Evolutionary conservation across 805 yeast genomes (phyloP).

Genomic region (Starmerella sirachaensis): DNA sequence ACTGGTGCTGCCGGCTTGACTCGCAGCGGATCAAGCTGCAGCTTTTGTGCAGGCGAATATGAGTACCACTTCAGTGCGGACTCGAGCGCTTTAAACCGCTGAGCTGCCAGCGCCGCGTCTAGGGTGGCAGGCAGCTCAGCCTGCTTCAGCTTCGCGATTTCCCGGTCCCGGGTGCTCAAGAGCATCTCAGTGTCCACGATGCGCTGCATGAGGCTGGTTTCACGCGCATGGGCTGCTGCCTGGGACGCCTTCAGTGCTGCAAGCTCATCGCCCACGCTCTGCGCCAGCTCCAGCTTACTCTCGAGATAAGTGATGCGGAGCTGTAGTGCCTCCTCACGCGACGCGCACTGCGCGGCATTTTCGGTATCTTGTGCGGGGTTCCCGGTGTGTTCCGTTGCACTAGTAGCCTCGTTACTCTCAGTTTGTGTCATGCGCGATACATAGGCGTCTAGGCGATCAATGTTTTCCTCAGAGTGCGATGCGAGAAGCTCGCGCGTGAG

Average conservation of each 20-base stretch:
- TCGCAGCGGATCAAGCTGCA: conserved; percentile 1
- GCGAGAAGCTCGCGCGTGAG: too few species aligned
- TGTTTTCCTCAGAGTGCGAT: too few species aligned
- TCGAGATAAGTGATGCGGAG: conserved; percentile 10
- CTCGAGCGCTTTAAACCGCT: neutral
- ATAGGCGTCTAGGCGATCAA: too few species aligned
- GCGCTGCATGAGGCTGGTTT: neutral
- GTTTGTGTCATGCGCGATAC: too few species aligned
- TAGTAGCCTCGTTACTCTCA: too few species aligned
- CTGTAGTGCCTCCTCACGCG: neutral
- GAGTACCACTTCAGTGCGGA: conserved; percentile 1
- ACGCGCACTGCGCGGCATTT: neutral
- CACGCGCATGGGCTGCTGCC: neutral
- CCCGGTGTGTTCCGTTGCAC: too few species aligned
- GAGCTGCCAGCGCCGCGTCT: neutral
- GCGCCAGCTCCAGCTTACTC: conserved; percentile 11
- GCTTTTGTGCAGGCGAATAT: neutral
- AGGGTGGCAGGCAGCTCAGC: conserved; percentile 9
- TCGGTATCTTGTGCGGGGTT: too few species aligned
- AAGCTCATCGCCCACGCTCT: conserved; percentile 11
- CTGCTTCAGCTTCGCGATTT: conserved; percentile 16
- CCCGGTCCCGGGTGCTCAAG: conserved; percentile 15
- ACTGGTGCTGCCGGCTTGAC: neutral
- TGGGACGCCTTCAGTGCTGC: conserved; percentile 3
- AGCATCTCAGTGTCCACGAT: conserved; percentile 8